Evolutionary conservation across 495 filamentous ascomycete species (phyloP).

Genomic region (Pseudevernia furfuracea): DNA sequence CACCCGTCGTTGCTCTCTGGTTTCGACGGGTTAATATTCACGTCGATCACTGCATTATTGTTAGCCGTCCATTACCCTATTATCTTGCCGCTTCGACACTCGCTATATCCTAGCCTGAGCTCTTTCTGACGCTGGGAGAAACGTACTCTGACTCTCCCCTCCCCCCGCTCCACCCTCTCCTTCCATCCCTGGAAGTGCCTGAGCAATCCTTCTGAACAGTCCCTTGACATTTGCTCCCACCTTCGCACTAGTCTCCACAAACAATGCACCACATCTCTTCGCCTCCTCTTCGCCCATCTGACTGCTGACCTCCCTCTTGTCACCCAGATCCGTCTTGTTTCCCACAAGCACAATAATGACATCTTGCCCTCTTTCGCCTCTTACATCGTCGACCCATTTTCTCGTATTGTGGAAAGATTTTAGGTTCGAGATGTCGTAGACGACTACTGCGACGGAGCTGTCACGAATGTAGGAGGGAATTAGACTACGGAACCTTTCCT

Average conservation of each 20-base stretch:
- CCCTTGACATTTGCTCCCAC: slow-evolving; percentile 96
- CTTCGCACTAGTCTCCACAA: slow-evolving; percentile 98
- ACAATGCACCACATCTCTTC: slow-evolving; percentile 95
- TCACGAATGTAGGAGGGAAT: slow-evolving; percentile 98
- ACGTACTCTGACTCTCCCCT: slow-evolving; percentile 55
- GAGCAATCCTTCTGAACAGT: slow-evolving; percentile 92
- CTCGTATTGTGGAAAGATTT: slow-evolving; percentile 96
- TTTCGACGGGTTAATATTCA: slow-evolving; percentile 74
- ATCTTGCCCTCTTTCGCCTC: slow-evolving; percentile 91
- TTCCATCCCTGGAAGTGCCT: slow-evolving; percentile 97
- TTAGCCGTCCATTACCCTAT: neutral
- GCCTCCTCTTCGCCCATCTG: slow-evolving; percentile 95
- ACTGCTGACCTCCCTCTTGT: slow-evolving; percentile 89
- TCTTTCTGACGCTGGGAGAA: slow-evolving; percentile 22
- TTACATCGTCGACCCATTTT: slow-evolving; percentile 99
- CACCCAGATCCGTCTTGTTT: slow-evolving; percentile 97
- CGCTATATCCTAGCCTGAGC: neutral
- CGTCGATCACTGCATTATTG: slow-evolving; percentile 70
- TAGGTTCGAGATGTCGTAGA: slow-evolving; percentile 96
- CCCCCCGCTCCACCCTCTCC: slow-evolving; percentile 56
- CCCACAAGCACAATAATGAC: slow-evolving; percentile 98
- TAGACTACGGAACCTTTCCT: slow-evolving; percentile 91
- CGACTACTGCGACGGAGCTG: slow-evolving; percentile 91
- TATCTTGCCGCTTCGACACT: neutral
- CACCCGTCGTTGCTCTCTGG: slow-evolving; percentile 70